Evolutionary conservation across 257 asterid genomes (phyloP), one percentile per base, ranked within the genome.

Genomic region (Primulina tabacum): DNA sequence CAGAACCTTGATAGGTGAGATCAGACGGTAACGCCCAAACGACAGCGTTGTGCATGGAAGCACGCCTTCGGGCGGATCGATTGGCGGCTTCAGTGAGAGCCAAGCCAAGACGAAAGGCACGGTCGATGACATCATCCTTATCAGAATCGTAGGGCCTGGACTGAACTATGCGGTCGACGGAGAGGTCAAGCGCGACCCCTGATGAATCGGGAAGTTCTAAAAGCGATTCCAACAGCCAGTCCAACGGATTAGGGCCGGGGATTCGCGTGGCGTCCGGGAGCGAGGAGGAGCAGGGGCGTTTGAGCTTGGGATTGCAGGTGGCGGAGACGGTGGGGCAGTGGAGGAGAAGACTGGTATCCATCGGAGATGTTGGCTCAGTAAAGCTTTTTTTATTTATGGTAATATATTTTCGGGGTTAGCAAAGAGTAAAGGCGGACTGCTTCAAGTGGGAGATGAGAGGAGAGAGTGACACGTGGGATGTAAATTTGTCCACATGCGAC

Each of bases 1-100:
- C 38, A 62, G 56, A 60, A 88, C 98, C 78, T 88, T 86, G 67
- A 89, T 77, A 29, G 98, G 98, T 89, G 79, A 92, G 90, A 82
- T 92, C 94, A 60, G 85, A 66, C 16, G 94, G 86, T 43, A 92
- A 83, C 16, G 85, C 77, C 96, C 96, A 92, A 79, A 75, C 87
- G 78, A 69, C 68, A 14, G 83, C 86, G 84, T 92, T 89, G 71
- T 89, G 96, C 78, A 72, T 24, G 67, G 90, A 80, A 71, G 82
- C 86, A 64, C 84, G 86, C 72, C 79, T 85, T 72, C 96, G 79
- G 50, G 89, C 81, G 53, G 98, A 83, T 70, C 89, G 86, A 12
- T 81, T 85, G 56, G 89, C 92, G 26, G 93, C 96, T 73, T 88
- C 96, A 33, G 90, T 81, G 71, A 89, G 88, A 7, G 83, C 77